phyloP scores from a whole-genome alignment of 139 green algal genomes.

The Coelastrella sp. region DNA sequence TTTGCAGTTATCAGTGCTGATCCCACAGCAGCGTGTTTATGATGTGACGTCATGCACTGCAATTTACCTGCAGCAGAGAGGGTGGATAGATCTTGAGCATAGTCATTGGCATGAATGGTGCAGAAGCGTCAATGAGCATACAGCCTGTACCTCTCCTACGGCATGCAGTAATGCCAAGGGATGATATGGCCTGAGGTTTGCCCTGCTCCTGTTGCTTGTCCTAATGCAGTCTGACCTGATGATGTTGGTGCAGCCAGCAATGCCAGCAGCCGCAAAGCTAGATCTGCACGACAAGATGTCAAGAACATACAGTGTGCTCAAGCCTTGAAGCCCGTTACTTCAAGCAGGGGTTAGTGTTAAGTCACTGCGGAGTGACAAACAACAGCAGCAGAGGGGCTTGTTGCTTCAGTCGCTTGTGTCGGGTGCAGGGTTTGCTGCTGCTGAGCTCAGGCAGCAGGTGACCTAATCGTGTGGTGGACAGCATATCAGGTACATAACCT shows the following conservation, averaged over 20 bases:
- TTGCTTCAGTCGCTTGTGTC: too few relatives aligned
- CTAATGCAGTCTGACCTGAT: slow-evolving; percentile 57
- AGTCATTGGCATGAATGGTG: not conserved
- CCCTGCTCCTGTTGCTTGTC: too few relatives aligned
- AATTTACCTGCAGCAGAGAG: not conserved
- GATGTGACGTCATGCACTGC: not conserved
- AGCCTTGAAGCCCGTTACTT: slow-evolving; percentile 52
- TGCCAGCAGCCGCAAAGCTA: slow-evolving; percentile 52
- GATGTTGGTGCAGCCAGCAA: slow-evolving; percentile 53
- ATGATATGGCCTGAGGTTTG: too few relatives aligned
- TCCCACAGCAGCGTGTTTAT: not conserved
- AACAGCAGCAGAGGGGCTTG: too few relatives aligned
- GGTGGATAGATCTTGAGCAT: not conserved
- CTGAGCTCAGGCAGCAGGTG: too few relatives aligned
- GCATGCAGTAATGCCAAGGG: not conserved
- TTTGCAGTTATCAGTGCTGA: not conserved
- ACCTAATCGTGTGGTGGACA: too few relatives aligned
- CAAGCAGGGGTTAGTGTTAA: too few relatives aligned
- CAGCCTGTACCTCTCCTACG: not conserved
- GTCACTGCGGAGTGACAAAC: too few relatives aligned
- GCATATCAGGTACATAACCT: too few relatives aligned
- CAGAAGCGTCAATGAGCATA: not conserved
- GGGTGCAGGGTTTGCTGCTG: too few relatives aligned
- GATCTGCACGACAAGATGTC: slow-evolving; percentile 67
- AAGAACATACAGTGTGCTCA: slow-evolving; percentile 74